These are phyloP conservation scores for Nitzschia sp. DNA, from an alignment of 108 stramenopile species.

Conservation along the genomic window DNA sequence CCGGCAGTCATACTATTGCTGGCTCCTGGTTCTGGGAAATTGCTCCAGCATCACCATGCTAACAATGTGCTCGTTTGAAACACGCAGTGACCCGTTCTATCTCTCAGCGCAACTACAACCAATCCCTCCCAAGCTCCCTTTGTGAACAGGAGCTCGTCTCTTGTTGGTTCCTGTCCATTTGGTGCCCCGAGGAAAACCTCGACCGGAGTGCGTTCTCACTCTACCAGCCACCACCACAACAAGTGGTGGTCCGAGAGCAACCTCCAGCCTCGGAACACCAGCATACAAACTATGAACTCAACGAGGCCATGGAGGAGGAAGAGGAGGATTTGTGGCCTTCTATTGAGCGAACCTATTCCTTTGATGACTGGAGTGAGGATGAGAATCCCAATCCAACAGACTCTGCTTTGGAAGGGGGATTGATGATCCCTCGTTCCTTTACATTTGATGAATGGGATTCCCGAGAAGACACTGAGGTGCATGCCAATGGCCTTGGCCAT, in stretches of 20 bases:
- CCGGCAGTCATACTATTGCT: no score
- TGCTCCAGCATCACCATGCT: no score
- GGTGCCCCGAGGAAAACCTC: conserved; percentile 1
- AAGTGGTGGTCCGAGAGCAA: background rate
- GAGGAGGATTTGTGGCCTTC: background rate
- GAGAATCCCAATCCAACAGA: background rate
- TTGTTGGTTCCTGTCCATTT: conserved; percentile 15
- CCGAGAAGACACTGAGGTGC: background rate
- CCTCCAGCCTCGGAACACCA: background rate
- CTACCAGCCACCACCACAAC: conserved; percentile 4
- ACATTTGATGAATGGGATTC: conserved; percentile 13
- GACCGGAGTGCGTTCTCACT: conserved; percentile 5
- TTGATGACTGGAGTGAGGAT: conserved; percentile 30
- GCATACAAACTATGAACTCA: background rate
- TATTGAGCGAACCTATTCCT: conserved; percentile 27
- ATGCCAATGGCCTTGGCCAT: background rate
- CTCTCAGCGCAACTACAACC: no score
- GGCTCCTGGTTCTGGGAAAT: no score
- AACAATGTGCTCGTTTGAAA: no score
- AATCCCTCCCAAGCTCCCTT: no score
- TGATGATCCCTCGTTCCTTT: background rate
- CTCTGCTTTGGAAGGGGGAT: background rate
- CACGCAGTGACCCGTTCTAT: no score
- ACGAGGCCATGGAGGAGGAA: background rate
- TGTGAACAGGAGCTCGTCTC: background rate